Evolutionary conservation across 169 alveolate genomes (phyloP), one percentile per base, ranked within the genome.

Genomic region (Ichthyophthirius multifiliis): DNA sequence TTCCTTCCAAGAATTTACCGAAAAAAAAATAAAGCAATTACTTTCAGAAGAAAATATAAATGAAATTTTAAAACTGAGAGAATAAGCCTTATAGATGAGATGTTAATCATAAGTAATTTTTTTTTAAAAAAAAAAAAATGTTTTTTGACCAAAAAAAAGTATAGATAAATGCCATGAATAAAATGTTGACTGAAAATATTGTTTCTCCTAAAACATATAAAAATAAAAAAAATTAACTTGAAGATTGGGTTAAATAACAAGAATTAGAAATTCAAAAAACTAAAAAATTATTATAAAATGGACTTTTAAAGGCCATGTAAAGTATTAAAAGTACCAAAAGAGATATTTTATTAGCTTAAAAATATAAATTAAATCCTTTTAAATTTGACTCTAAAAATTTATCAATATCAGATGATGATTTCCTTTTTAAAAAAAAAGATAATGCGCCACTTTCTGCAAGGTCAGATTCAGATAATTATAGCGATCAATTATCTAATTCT

Each of bases 41-140:
- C 35, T 67, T 23, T 18, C 6, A 9, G 77, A 34, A 67, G 43
- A 67, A 5, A 37, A 37, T 39, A 34, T 67, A n/a, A 16, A 34
- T 34, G 35, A 67, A 37, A 37, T 67, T 39, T 15, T 67, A 2
- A 41, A 67, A 18, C 48, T 67, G 0, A 67, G 77, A 39, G 43
- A 67, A 67, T 4, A 67, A 41, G 77, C 77, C 2, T 34, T 67
- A 3, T 47, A 67, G 16, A 67, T 67, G 77, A 67, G 77, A 39
- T 37, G 41, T 37, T 18, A 67, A 67, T 34, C 77, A n/a, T 39
- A 67, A 23, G 71, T 55, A 55, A 46, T 46, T 46, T 13, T 13
- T 46, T 15, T 45, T 7, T 12, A n/a, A 16, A n/a, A 46, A 55
- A 55, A 55, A 20, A 4, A 7, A n/a, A 15, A 48, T 3, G 30